Conservation (phyloP, 371 early-diverging fungal genomes). For the Mortierella polycephala region DNA sequence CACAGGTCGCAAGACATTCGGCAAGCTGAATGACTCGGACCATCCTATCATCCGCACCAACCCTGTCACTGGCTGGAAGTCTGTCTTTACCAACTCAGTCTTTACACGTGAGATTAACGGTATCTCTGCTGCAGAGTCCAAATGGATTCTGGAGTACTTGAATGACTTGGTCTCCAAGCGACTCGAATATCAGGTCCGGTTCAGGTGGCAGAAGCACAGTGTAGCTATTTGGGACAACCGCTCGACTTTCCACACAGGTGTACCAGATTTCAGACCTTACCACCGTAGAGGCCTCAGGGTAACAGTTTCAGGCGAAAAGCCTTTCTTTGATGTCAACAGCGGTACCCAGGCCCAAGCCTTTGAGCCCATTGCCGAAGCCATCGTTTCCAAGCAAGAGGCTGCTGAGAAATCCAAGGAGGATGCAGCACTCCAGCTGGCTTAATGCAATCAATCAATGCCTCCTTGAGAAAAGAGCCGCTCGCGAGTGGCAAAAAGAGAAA, state of each 20-base stretch:
- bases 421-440: constrained; percentile 26
- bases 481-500: neutral
- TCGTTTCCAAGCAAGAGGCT: constrained; percentile 50
- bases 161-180: constrained; percentile 62
- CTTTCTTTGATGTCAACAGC: constrained; percentile 67
- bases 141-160: constrained; percentile 64
- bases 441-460: neutral
- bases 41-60: constrained; percentile 76
- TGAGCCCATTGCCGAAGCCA: constrained; percentile 29
- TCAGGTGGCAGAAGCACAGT: constrained; percentile 67
- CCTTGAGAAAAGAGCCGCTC: neutral
- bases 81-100: constrained; percentile 71
- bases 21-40: constrained; percentile 55
- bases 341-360: constrained; percentile 54
- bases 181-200: constrained; percentile 72
- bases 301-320: constrained; percentile 65
- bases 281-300: constrained; percentile 62
- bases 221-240: constrained; percentile 81
- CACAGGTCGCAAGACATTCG: constrained; percentile 58
- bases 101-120: constrained; percentile 71
- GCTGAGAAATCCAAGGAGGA: constrained; percentile 34
- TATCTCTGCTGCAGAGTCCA: constrained; percentile 64
- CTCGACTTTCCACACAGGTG: constrained; percentile 62
- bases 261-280: constrained; percentile 64
- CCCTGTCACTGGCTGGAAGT: constrained; percentile 77